Conservation (phyloP, 257 asterid genomes). For the Solanum phureja region DNA sequence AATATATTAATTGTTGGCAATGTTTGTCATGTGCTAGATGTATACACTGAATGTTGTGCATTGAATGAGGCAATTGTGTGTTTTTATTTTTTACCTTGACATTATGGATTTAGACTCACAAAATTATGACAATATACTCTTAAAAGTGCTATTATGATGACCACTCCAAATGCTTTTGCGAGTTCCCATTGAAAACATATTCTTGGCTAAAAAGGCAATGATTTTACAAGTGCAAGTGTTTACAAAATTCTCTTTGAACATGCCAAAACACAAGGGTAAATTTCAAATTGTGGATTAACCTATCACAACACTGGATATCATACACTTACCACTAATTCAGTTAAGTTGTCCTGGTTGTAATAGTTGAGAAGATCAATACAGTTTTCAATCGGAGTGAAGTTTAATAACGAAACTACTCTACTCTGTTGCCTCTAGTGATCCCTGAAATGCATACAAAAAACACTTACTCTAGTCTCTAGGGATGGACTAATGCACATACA, state of each 20-base stretch:
- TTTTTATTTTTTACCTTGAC: neutral
- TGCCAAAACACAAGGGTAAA: slow-evolving; percentile 24
- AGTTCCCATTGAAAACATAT: slow-evolving; percentile 72
- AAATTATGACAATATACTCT: neutral
- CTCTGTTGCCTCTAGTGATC: neutral
- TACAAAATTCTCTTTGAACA: slow-evolving; percentile 58
- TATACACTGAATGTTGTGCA: neutral
- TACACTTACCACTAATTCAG: neutral
- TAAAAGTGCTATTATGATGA: slow-evolving; percentile 29
- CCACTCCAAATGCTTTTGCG: slow-evolving; percentile 61
- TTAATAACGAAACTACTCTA: no score
- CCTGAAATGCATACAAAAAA: neutral
- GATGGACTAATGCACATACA: neutral
- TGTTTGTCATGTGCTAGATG: neutral
- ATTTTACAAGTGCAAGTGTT: slow-evolving; percentile 75
- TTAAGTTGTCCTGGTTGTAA: neutral
- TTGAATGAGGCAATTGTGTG: neutral
- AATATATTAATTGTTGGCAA: neutral
- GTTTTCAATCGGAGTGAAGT: neutral
- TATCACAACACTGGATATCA: slow-evolving; percentile 22
- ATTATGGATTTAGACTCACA: neutral
- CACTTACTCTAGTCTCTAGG: neutral
- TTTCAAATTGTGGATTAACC: neutral
- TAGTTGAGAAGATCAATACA: neutral
- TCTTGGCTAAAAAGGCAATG: slow-evolving; percentile 76